Evolutionary conservation across 768 basidiomycete genomes (phyloP).

Genomic region (Agrocybe praecox): DNA sequence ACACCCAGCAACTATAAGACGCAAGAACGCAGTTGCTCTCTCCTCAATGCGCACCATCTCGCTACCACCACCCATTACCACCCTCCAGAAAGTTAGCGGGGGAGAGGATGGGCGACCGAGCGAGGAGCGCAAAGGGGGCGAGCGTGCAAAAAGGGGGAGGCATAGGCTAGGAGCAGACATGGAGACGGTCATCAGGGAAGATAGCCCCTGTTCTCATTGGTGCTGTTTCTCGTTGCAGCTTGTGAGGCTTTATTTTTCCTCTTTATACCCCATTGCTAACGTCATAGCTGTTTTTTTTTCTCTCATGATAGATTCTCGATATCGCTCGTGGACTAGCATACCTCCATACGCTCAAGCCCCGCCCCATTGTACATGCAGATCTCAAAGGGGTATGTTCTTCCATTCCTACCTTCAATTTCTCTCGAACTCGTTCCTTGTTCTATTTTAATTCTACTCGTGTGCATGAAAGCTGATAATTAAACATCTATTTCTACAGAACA

Average conservation of each 20-base stretch:
- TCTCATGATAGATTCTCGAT: constrained; percentile 37
- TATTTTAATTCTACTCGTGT: not conserved
- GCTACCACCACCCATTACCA: too few relatives aligned
- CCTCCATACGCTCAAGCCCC: constrained; percentile 38
- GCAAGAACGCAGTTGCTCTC: too few relatives aligned
- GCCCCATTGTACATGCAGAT: constrained; percentile 35
- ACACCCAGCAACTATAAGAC: too few relatives aligned
- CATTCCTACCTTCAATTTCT: not conserved
- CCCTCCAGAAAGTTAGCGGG: too few relatives aligned
- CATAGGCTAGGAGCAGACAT: too few relatives aligned
- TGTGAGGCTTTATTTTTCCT: constrained; percentile 25
- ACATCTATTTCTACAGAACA: constrained; percentile 31
- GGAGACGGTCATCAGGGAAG: too few relatives aligned
- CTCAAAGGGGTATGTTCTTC: constrained; percentile 24
- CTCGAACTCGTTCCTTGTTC: not conserved
- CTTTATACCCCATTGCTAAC: not conserved
- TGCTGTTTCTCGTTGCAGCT: too few relatives aligned
- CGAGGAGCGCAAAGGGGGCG: too few relatives aligned
- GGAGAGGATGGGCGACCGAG: too few relatives aligned
- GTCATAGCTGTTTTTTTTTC: not conserved
- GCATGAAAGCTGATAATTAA: not conserved
- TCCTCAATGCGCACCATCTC: too few relatives aligned
- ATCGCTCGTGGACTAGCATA: constrained; percentile 44
- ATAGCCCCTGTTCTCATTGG: too few relatives aligned
- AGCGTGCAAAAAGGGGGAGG: too few relatives aligned